These are phyloP conservation scores for Scutellaria baicalensis DNA, from an alignment of 257 asterid species.

Conservation along the genomic window DNA sequence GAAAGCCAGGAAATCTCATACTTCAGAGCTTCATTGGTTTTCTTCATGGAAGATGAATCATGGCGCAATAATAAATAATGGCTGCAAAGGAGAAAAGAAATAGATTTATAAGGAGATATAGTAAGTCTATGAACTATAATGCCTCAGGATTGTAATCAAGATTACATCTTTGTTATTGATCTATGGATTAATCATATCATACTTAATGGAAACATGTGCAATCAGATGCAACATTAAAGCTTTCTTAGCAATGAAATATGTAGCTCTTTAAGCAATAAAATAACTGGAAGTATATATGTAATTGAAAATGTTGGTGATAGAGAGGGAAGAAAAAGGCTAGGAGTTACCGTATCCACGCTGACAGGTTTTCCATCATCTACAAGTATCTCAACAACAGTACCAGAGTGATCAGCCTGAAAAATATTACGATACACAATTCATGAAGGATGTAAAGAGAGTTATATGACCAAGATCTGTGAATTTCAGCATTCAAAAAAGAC, in stretches of 20 bases:
- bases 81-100: slow-evolving; percentile 30
- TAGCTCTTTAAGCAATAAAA: not conserved
- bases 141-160: no score
- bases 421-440: not conserved
- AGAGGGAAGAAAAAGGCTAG: not conserved
- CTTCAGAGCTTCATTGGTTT: slow-evolving; percentile 1
- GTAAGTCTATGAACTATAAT: not conserved
- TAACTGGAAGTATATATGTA: not conserved
- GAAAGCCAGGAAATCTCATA: slow-evolving; percentile 5
- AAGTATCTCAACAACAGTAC: slow-evolving; percentile 49
- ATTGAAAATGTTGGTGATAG: not conserved
- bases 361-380: slow-evolving; percentile 56
- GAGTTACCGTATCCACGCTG: slow-evolving; percentile 37
- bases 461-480: not conserved
- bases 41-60: slow-evolving; percentile 17
- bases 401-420: slow-evolving; percentile 48
- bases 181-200: no score
- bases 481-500: not conserved
- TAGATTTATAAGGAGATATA: not conserved
- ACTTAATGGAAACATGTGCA: no score
- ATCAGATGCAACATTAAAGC: no score
- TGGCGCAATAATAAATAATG: slow-evolving; percentile 47
- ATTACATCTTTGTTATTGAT: no score
- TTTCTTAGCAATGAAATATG: not conserved
- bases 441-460: not conserved